phyloP scores from a whole-genome alignment of 2,329 filamentous ascomycete genomes.

The Fusarium fracticaudum region DNA sequence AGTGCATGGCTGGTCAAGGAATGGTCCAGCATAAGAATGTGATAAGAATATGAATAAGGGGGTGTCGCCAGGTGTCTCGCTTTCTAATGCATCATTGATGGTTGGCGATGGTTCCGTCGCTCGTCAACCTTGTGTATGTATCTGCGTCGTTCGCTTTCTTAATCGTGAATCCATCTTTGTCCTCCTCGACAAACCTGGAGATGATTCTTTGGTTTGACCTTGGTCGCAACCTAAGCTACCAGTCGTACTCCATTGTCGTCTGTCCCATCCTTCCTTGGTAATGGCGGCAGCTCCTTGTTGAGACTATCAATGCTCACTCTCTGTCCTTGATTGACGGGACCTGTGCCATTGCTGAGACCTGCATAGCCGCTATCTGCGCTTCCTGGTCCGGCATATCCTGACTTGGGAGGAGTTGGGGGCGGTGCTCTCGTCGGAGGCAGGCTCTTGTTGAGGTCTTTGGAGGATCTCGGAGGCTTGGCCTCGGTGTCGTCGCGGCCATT shows the following conservation, averaged over 20 bases:
- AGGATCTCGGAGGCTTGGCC: slow-evolving; percentile 54
- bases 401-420: slow-evolving; percentile 50
- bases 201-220: slow-evolving; percentile 24
- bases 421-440: slow-evolving; percentile 57
- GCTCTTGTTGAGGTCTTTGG: slow-evolving; percentile 47
- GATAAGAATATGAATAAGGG: background rate
- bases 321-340: slow-evolving; percentile 44
- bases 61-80: slow-evolving; percentile 40
- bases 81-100: slow-evolving; percentile 44
- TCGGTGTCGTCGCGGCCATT: slow-evolving; percentile 53
- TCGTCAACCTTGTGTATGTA: slow-evolving; percentile 36
- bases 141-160: slow-evolving; percentile 38
- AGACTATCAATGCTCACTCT: slow-evolving; percentile 65
- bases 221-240: slow-evolving; percentile 46
- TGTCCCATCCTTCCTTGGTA: slow-evolving; percentile 54
- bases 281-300: slow-evolving; percentile 68
- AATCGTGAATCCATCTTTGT: slow-evolving; percentile 36
- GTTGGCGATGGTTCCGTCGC: slow-evolving; percentile 39
- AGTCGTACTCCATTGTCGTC: slow-evolving; percentile 44
- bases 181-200: slow-evolving; percentile 23
- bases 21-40: slow-evolving; percentile 23
- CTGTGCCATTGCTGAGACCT: slow-evolving; percentile 47
- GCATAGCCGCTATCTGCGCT: slow-evolving; percentile 61
- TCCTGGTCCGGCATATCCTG: slow-evolving; percentile 52
- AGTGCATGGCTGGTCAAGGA: slow-evolving; percentile 30